A percentile compares a stretch with the other conserved stretches of the same genome.
phyloP scores from a whole-genome alignment of 2,329 filamentous ascomycete species.

The Alternaria ventricosa region DNA sequence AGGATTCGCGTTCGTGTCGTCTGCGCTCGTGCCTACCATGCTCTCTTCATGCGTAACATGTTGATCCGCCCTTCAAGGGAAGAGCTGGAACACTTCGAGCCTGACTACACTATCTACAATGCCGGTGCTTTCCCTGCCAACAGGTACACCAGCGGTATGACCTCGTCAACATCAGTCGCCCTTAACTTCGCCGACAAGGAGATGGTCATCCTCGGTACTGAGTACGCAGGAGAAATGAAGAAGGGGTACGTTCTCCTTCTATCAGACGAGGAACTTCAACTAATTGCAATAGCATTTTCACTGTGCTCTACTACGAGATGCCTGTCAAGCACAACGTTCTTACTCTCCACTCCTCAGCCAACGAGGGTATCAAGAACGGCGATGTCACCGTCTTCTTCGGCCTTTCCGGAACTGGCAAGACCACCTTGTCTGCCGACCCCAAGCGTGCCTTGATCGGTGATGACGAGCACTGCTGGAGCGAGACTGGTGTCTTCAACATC shows the following conservation, averaged over 20 bases:
- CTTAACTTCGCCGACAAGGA: conserved; percentile 99
- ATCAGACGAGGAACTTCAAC: no score
- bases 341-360: conserved; percentile 97
- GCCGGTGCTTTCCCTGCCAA: conserved; percentile 98
- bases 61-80: conserved; percentile 90
- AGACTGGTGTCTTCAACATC: conserved; percentile 98
- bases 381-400: conserved; percentile 99
- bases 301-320: conserved; percentile 99
- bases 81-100: conserved; percentile 97
- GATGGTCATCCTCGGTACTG: conserved; percentile 99
- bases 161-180: conserved; percentile 93
- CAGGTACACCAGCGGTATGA: conserved; percentile 98
- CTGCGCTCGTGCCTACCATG: conserved; percentile 98
- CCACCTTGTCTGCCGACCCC: conserved; percentile 93
- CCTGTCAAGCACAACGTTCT: conserved; percentile 99
- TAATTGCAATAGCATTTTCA: conserved; percentile 96
- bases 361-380: conserved; percentile 84
- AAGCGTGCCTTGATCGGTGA: conserved; percentile 97
- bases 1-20: conserved; percentile 96
- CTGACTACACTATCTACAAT: conserved; percentile 99
- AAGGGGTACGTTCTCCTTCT: no score
- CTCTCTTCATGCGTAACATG: conserved; percentile 99
- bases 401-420: conserved; percentile 98
- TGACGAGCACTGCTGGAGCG: conserved; percentile 99
- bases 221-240: conserved; percentile 85